phyloP scores from a whole-genome alignment of 345 rosid genomes.

The Melaleuca alternifolia region DNA sequence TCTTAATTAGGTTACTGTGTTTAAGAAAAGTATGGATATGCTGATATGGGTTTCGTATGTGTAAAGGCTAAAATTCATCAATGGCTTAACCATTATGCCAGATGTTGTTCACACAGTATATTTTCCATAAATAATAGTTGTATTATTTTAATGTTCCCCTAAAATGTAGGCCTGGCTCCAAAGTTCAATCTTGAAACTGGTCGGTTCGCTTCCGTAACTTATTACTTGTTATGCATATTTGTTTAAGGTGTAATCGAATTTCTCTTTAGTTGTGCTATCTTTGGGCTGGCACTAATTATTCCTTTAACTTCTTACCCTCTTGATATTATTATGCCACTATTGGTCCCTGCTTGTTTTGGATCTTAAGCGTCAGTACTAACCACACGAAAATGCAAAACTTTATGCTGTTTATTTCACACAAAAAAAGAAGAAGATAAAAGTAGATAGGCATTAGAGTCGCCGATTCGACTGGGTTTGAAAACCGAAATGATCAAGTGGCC shows the following conservation, averaged over 20 bases:
- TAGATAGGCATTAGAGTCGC: neutral
- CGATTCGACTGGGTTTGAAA: neutral
- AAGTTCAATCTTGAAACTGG: neutral
- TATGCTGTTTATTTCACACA: neutral
- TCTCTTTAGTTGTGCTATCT: neutral
- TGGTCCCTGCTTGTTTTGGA: neutral
- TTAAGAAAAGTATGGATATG: neutral
- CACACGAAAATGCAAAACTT: neutral
- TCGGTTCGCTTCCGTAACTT: neutral
- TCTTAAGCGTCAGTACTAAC: neutral
- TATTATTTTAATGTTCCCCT: neutral
- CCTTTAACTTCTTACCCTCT: neutral
- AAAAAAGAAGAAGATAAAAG: neutral
- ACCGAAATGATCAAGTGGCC: neutral
- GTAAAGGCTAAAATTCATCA: neutral
- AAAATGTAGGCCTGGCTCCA: neutral
- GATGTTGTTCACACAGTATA: fast-evolving
- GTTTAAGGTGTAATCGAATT: neutral
- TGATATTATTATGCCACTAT: neutral
- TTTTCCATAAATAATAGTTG: neutral
- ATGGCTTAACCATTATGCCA: neutral
- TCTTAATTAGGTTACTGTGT: neutral
- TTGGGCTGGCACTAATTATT: neutral
- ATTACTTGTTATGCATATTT: neutral
- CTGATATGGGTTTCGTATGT: neutral